Conservation (phyloP, 2,329 filamentous ascomycete species). For the Aureobasidium sp. region DNA sequence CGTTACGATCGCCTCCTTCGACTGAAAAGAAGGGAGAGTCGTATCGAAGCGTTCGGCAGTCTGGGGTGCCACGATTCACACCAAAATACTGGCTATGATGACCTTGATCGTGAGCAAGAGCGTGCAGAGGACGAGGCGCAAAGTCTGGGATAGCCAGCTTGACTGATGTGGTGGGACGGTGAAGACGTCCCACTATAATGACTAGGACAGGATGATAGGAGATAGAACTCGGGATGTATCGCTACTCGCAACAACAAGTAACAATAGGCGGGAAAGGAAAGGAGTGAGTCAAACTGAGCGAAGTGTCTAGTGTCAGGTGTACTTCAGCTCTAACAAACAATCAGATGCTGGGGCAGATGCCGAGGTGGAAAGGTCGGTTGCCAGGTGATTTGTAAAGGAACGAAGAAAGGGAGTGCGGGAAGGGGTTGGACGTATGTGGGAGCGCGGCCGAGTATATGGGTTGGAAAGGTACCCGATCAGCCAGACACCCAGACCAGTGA, state of each 20-base stretch:
- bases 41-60: conserved; percentile 15
- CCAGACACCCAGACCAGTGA: conserved; percentile 15
- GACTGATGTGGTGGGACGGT: conserved; percentile 17
- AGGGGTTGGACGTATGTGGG: conserved; percentile 2
- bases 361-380: background rate
- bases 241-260: background rate
- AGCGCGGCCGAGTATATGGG: conserved; percentile 9
- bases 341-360: background rate
- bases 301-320: background rate
- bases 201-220: background rate
- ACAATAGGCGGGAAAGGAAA: background rate
- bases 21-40: conserved; percentile 17
- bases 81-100: conserved; percentile 10
- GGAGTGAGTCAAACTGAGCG: background rate
- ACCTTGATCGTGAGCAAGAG: conserved; percentile 16
- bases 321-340: background rate
- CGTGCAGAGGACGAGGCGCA: conserved; percentile 17
- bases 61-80: background rate
- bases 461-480: conserved; percentile 11
- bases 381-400: background rate
- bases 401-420: conserved; percentile 2
- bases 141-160: conserved; percentile 20
- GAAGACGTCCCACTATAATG: conserved; percentile 5
- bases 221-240: background rate
- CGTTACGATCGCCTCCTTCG: conserved; percentile 9